Evolutionary conservation across 768 basidiomycete species (phyloP).

Genomic region (Cyclocybe cylindracea): DNA sequence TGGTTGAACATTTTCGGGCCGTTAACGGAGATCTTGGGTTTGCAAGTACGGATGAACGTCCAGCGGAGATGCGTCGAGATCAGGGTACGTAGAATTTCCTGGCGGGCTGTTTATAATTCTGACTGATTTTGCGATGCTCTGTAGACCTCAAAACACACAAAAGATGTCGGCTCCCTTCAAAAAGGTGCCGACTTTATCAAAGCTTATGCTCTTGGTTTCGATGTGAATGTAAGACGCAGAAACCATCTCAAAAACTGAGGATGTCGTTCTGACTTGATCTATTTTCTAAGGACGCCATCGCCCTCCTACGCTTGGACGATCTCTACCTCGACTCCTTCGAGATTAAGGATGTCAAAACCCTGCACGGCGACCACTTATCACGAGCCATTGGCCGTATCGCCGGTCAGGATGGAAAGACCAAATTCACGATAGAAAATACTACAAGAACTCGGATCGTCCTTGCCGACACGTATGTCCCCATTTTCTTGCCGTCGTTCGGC

Average conservation of each 20-base stretch:
- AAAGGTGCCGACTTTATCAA: constrained; percentile 98
- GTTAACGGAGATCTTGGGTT: constrained; percentile 88
- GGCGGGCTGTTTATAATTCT: not conserved
- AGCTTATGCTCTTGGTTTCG: constrained; percentile 92
- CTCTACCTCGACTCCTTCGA: constrained; percentile 98
- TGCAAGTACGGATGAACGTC: constrained; percentile 98
- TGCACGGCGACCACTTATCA: constrained; percentile 97
- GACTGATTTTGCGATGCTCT: not conserved
- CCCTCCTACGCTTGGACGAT: constrained; percentile 92
- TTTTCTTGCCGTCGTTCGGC: not conserved
- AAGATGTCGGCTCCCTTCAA: constrained; percentile 90
- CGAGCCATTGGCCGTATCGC: constrained; percentile 99
- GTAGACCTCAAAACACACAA: constrained; percentile 93
- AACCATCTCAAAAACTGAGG: not conserved
- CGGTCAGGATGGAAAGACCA: constrained; percentile 97
- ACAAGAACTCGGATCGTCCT: constrained; percentile 97
- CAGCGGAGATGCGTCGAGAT: constrained; percentile 88
- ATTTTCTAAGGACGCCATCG: constrained; percentile 80
- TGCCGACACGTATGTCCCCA: constrained; percentile 85
- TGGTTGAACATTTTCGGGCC: constrained; percentile 97
- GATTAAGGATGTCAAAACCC: constrained; percentile 98
- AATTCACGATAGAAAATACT: constrained; percentile 98
- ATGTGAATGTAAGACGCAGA: constrained; percentile 73
- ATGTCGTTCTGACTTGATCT: not conserved
- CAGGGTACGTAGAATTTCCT: constrained; percentile 57